Conservation (phyloP, 2,329 filamentous ascomycete species). For the Monosporascus sp. region DNA sequence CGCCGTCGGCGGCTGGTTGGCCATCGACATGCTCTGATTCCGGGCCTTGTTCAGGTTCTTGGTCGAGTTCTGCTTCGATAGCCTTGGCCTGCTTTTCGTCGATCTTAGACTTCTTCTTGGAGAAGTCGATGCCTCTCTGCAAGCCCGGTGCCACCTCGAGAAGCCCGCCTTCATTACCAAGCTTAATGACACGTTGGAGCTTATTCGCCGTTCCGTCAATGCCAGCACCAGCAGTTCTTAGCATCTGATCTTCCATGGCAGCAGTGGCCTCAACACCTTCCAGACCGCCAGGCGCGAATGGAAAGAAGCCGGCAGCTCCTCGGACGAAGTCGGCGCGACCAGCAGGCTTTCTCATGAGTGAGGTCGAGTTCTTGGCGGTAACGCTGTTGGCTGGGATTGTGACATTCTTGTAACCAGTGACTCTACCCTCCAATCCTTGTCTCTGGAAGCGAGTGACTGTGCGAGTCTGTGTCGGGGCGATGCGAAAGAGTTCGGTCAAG, state of each 20-base stretch:
- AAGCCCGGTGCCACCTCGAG: constrained; percentile 81
- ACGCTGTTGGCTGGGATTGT: constrained; percentile 84
- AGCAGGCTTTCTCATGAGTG: constrained; percentile 78
- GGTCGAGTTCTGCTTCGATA: constrained; percentile 42
- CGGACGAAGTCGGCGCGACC: constrained; percentile 85
- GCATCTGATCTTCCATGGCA: constrained; percentile 71
- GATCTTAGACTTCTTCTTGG: constrained; percentile 48
- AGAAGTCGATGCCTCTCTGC: constrained; percentile 68
- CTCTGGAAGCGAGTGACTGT: constrained; percentile 91
- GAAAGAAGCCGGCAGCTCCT: constrained; percentile 88
- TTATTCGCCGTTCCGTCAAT: constrained; percentile 44
- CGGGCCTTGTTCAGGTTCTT: constrained; percentile 35
- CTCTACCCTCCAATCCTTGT: constrained; percentile 84
- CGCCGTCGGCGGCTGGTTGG: constrained; percentile 16
- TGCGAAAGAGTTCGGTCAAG: constrained; percentile 75
- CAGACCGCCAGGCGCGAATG: constrained; percentile 85
- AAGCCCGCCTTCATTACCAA: constrained; percentile 70
- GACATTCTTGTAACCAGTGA: constrained; percentile 91
- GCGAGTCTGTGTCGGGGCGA: constrained; percentile 86
- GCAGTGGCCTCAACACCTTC: constrained; percentile 83
- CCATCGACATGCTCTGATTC: constrained; percentile 25
- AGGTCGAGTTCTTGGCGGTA: constrained; percentile 93
- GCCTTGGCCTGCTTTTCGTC: constrained; percentile 62
- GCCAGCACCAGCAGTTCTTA: constrained; percentile 42
- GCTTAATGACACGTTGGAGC: constrained; percentile 81